phyloP scores from a whole-genome alignment of 495 filamentous ascomycete species.

The Penicillium turbatum region DNA sequence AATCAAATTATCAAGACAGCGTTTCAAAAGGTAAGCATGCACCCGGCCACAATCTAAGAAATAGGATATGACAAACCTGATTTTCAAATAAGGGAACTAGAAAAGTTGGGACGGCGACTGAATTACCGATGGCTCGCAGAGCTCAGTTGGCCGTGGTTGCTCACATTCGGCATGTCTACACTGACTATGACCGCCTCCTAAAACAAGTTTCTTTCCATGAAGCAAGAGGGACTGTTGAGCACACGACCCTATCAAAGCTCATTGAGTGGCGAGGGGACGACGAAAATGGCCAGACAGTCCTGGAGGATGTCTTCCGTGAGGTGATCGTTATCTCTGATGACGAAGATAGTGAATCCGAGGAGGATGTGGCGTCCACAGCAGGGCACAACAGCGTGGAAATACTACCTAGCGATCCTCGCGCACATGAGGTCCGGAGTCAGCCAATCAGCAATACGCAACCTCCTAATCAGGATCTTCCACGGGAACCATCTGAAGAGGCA shows the following conservation, averaged over 20 bases:
- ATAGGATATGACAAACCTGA: constrained; percentile 17
- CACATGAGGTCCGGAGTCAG: constrained; percentile 32
- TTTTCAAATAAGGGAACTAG: constrained; percentile 39
- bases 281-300: constrained; percentile 66
- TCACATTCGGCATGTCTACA: constrained; percentile 82
- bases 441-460: constrained; percentile 22
- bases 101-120: constrained; percentile 64
- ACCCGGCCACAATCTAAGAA: constrained; percentile 8
- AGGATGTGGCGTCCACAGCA: constrained; percentile 24
- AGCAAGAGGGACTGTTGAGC: constrained; percentile 66
- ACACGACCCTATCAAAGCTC: constrained; percentile 64
- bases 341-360: constrained; percentile 59
- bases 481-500: constrained; percentile 36
- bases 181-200: constrained; percentile 77
- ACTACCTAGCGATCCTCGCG: constrained; percentile 33
- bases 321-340: constrained; percentile 80
- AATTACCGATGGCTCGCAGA: constrained; percentile 65
- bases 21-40: constrained; percentile 69
- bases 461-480: constrained; percentile 15
- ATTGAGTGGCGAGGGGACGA: constrained; percentile 87
- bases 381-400: constrained; percentile 37
- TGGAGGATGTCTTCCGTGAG: constrained; percentile 77
- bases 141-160: constrained; percentile 81
- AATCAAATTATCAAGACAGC: constrained; percentile 70
- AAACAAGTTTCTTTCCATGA: constrained; percentile 59